Evolutionary conservation across 768 basidiomycete genomes (phyloP).

Genomic region (Infundibulicybe gibba): DNA sequence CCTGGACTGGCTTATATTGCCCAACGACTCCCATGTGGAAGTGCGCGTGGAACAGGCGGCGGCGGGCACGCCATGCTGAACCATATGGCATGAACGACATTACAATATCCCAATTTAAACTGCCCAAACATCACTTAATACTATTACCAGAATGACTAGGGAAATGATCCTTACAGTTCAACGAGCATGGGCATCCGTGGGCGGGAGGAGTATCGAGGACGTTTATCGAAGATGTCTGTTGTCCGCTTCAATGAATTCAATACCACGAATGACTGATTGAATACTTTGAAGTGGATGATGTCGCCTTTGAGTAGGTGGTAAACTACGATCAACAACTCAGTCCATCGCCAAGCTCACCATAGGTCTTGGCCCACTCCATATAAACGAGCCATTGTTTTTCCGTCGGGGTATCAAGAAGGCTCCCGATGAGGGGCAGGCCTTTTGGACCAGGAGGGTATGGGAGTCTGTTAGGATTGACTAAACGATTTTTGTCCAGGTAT

Average conservation of each 20-base stretch:
- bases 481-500: no score
- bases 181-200: conserved; percentile 2
- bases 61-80: conserved; percentile 4
- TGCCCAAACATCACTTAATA: background rate
- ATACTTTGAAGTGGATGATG: conserved; percentile 10
- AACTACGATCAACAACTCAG: background rate
- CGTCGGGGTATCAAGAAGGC: conserved; percentile 16
- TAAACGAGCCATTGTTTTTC: conserved; percentile 11
- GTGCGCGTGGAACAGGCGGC: conserved; percentile 12
- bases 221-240: conserved; percentile 9
- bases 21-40: conserved; percentile 8
- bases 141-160: background rate
- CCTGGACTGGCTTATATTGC: background rate
- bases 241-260: conserved; percentile 4
- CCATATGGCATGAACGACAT: conserved; percentile 13
- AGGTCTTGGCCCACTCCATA: conserved; percentile 11
- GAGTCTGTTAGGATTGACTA: background rate
- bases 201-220: conserved; percentile 11
- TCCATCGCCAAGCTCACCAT: conserved; percentile 8
- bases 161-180: conserved; percentile 5
- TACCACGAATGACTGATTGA: conserved; percentile 7
- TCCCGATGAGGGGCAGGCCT: conserved; percentile 18
- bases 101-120: conserved; percentile 7
- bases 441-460: conserved; percentile 23
- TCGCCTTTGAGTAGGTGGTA: conserved; percentile 8